Evolutionary conservation across 768 basidiomycete genomes (phyloP), one percentile per base, ranked within the genome.

Genomic region (Postia placenta): DNA sequence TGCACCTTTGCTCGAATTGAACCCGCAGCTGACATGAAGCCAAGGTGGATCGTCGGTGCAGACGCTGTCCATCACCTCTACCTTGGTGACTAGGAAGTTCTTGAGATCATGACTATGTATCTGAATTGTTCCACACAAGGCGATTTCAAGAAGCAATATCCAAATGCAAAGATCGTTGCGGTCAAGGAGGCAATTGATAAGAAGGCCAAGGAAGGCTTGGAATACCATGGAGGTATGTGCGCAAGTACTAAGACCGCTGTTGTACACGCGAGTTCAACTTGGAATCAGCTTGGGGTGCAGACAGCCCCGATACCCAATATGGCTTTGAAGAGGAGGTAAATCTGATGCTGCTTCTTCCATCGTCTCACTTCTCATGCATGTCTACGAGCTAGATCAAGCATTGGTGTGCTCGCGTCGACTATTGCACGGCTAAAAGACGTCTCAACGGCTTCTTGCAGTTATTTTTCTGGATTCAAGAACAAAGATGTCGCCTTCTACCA

Each of bases 401-500:
- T 28, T 64, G 65, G 66, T 63, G 47, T 20, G 53, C 19, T n/a
- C 25, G 27, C 40, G 2, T 35, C 26, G 19, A 23, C 14, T 17
- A 12, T 17, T 6, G 9, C 37, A 28, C 20, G 24, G 5, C 20
- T 12, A 12, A 42, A 4, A 11, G 4, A 11, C 9, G 33, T 22
- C 12, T n/a, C n/a, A n/a, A n/a, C n/a, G n/a, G 17, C 4, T 15
- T 20, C n/a, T 11, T 11, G 42, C 50, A 84, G 83, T 56, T 87
- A 85, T 59, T 87, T 88, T 61, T 71, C 81, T 9, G 84, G 84
- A 1, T 77, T 80, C 59, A 70, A 67, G 52, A 89, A 88, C 61
- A 85, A 87, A 60, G 92, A 94, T 46, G 79, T 93, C 12, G 87
- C 90, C 0, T 92, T 90, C 66, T 76, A 85, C 50, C 92, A 95